phyloP scores from a whole-genome alignment of 2,329 filamentous ascomycete genomes.

The Calcarisporium arbuscula region DNA sequence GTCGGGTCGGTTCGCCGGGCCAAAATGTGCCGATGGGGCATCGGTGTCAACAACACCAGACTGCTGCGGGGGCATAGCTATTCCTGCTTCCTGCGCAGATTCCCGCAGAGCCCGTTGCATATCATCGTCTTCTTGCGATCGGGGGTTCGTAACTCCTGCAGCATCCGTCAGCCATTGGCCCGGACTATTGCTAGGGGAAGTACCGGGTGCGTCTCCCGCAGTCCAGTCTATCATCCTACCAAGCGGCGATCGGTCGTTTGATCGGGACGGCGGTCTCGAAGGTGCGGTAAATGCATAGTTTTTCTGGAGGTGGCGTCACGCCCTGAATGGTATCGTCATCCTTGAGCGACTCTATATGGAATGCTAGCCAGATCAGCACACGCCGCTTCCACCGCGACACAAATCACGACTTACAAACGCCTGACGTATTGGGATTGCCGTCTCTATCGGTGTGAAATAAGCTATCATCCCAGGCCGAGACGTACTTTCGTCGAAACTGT shows the following conservation, averaged over 20 bases:
- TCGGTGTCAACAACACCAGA: constrained; percentile 39
- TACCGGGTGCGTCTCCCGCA: constrained; percentile 35
- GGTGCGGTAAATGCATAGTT: constrained; percentile 40
- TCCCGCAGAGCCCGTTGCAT: constrained; percentile 50
- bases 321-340: constrained; percentile 37
- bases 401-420: constrained; percentile 33
- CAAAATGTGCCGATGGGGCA: constrained; percentile 43
- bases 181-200: constrained; percentile 15
- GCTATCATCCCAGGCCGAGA: constrained; percentile 45
- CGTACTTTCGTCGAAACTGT: constrained; percentile 43
- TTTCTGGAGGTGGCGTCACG: constrained; percentile 32
- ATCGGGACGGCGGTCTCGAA: constrained; percentile 57
- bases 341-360: constrained; percentile 49
- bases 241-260: constrained; percentile 51
- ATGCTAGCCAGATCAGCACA: constrained; percentile 34
- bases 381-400: neutral
- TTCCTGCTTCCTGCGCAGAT: constrained; percentile 47
- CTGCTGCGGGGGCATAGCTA: constrained; percentile 38
- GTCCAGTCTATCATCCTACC: constrained; percentile 45
- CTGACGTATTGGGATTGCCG: constrained; percentile 34
- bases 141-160: constrained; percentile 28
- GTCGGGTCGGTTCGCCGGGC: constrained; percentile 49
- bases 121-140: constrained; percentile 47
- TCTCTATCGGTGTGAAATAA: constrained; percentile 48
- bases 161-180: constrained; percentile 21